phyloP scores from a whole-genome alignment of 106 monocot genomes.

The Platanthera guangdongensis region DNA sequence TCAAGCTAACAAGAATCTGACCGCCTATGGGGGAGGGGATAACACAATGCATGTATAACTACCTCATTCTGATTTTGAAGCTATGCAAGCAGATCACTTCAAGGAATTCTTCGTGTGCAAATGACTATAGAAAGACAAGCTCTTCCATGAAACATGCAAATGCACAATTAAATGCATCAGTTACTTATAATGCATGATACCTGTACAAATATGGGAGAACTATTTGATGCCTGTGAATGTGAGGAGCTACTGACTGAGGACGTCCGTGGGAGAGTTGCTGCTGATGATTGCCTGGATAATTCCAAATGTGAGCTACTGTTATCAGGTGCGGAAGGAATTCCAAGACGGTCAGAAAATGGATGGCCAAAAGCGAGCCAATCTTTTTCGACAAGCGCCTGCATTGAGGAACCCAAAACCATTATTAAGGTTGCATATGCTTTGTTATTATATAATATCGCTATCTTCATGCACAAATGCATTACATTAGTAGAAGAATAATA shows the following conservation, averaged over 20 bases:
- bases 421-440: neutral
- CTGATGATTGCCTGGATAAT: constrained; percentile 66
- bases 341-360: constrained; percentile 95
- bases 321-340: constrained; percentile 61
- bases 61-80: neutral
- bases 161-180: neutral
- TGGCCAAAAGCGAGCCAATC: constrained; percentile 99
- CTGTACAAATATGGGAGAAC: constrained; percentile 96
- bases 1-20: neutral
- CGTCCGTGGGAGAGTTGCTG: constrained; percentile 34
- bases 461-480: neutral
- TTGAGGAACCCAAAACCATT: neutral
- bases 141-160: neutral
- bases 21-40: too few relatives aligned
- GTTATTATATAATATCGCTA: neutral
- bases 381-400: constrained; percentile 89
- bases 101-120: neutral
- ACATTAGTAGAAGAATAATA: neutral
- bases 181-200: constrained; percentile 19
- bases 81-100: neutral
- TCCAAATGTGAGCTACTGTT: constrained; percentile 32
- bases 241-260: constrained; percentile 46
- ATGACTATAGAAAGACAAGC: neutral
- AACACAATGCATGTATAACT: too few relatives aligned
- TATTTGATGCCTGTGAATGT: constrained; percentile 63